Evolutionary conservation across 371 early-diverging fungal species (phyloP).

Genomic region (Dipsacomyces acuminosporus): DNA sequence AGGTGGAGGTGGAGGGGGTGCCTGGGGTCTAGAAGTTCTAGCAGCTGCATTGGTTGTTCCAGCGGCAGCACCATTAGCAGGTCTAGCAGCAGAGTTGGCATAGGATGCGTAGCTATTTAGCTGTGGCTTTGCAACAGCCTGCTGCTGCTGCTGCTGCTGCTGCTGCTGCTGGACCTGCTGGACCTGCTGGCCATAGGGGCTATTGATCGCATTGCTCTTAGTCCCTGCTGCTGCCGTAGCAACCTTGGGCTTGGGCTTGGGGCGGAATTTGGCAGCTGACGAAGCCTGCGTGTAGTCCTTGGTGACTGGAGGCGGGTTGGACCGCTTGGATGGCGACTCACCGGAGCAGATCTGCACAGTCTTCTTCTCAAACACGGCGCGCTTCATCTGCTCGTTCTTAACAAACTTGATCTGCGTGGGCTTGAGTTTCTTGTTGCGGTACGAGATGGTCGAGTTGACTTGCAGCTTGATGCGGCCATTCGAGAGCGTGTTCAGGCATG

Average conservation of each 20-base stretch:
- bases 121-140: conserved; percentile 4
- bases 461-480: conserved; percentile 58
- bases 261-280: conserved; percentile 19
- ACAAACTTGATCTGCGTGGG: conserved; percentile 68
- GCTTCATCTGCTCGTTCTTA: conserved; percentile 63
- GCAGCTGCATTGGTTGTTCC: conserved; percentile 21
- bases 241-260: conserved; percentile 18
- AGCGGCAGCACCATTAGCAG: no score
- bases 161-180: conserved; percentile 9
- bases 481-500: conserved; percentile 57
- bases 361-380: conserved; percentile 72
- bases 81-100: conserved; percentile 3
- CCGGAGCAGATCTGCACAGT: conserved; percentile 66
- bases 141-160: conserved; percentile 17
- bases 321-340: conserved; percentile 58
- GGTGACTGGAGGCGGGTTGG: conserved; percentile 3
- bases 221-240: conserved; percentile 8
- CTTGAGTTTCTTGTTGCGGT: conserved; percentile 74
- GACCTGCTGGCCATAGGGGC: conserved; percentile 3
- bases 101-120: background rate
- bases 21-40: conserved; percentile 14
- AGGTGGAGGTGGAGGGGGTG: conserved; percentile 59
- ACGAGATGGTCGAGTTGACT: conserved; percentile 56
- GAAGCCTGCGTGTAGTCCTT: background rate
- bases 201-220: background rate